phyloP scores from a whole-genome alignment of 2,329 filamentous ascomycete genomes.

The Phoma sp. region DNA sequence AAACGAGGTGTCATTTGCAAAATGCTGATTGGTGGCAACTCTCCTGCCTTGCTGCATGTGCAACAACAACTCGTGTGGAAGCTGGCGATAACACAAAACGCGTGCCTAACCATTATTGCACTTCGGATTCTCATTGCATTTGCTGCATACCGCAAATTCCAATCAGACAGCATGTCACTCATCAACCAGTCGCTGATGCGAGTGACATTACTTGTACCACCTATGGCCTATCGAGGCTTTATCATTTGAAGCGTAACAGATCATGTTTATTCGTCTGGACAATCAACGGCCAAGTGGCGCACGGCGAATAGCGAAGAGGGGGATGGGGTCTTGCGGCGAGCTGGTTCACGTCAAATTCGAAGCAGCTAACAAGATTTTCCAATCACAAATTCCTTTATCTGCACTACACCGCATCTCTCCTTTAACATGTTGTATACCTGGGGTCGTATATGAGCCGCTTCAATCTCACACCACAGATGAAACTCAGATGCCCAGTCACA shows the following conservation, averaged over 20 bases:
- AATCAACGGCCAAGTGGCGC: constrained; percentile 4
- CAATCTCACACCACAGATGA: constrained; percentile 30
- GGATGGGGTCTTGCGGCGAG: constrained; percentile 56
- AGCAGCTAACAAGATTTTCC: constrained; percentile 59
- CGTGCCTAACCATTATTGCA: no score
- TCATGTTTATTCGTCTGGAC: neutral
- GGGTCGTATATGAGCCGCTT: constrained; percentile 38
- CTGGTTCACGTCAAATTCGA: constrained; percentile 54
- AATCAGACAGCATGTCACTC: no score
- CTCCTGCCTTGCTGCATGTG: no score
- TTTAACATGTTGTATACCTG: constrained; percentile 42
- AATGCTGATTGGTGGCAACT: no score
- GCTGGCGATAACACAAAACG: no score
- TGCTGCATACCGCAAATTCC: no score
- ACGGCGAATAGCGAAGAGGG: constrained; percentile 51
- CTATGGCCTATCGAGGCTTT: constrained; percentile 50
- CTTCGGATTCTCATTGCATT: no score
- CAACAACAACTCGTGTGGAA: no score
- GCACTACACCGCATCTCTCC: constrained; percentile 46
- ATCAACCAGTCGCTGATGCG: constrained; percentile 6
- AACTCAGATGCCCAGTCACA: constrained; percentile 34
- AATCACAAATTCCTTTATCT: constrained; percentile 55
- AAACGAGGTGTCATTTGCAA: no score
- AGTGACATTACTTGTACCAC: constrained; percentile 41
- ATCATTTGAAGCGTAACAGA: constrained; percentile 52